Evolutionary conservation across 108 stramenopile species (phyloP).

Genomic region (Nitzschia sp.): DNA sequence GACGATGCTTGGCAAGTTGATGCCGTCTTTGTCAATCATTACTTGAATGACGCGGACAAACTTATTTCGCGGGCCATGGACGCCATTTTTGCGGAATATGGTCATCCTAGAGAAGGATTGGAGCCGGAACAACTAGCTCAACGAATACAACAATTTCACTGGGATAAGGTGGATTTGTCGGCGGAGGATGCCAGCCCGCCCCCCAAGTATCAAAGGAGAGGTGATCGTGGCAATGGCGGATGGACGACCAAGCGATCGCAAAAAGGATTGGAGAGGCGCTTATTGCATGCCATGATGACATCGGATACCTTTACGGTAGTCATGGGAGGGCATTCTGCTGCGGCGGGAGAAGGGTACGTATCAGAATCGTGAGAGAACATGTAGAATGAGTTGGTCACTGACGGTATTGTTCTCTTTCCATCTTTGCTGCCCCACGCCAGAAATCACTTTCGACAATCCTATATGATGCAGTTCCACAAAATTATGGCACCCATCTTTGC

Average conservation of each 20-base stretch:
- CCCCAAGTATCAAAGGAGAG: constrained; percentile 26
- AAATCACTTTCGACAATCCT: constrained; percentile 78
- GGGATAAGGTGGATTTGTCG: constrained; percentile 57
- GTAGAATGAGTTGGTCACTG: not conserved
- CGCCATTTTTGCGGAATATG: constrained; percentile 74
- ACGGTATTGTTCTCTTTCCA: not conserved
- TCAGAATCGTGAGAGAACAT: not conserved
- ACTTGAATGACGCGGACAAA: constrained; percentile 71
- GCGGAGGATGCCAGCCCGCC: constrained; percentile 26
- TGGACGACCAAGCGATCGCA: constrained; percentile 77
- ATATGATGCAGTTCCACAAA: constrained; percentile 69
- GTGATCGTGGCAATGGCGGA: constrained; percentile 55
- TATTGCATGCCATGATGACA: constrained; percentile 88
- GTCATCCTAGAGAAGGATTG: constrained; percentile 60
- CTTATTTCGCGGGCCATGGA: constrained; percentile 68
- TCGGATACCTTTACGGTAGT: constrained; percentile 79
- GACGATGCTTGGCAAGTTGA: constrained; percentile 84
- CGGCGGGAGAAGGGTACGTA: constrained; percentile 46
- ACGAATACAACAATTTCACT: constrained; percentile 61
- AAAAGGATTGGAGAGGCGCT: constrained; percentile 69
- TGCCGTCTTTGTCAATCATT: constrained; percentile 86
- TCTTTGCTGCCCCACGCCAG: constrained; percentile 17
- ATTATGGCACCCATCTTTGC: constrained; percentile 75
- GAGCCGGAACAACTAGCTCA: constrained; percentile 44
- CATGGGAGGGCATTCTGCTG: constrained; percentile 67